Conservation (phyloP, 331 rosid species). For the Dryas integrifolia region DNA sequence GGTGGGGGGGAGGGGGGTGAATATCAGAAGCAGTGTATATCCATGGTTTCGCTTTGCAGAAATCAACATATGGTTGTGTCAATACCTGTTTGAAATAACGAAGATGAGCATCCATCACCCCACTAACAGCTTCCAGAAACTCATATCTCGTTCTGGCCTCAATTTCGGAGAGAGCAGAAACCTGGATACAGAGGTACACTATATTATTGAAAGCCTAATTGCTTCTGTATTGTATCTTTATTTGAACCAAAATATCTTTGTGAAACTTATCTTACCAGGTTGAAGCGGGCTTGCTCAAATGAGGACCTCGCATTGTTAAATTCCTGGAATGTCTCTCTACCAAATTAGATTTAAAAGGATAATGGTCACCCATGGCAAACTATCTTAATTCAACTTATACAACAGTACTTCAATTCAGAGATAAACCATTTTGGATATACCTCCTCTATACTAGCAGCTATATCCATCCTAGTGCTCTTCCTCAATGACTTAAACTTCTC, state of each 20-base stretch:
- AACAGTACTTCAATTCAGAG: conserved; percentile 6
- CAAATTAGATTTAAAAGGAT: conserved; percentile 58
- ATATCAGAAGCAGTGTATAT: conserved; percentile 19
- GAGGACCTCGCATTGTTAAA: conserved; percentile 52
- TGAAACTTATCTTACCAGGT: conserved; percentile 53
- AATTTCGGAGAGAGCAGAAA: conserved; percentile 51
- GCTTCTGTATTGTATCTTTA: conserved; percentile 22
- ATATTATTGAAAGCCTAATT: conserved; percentile 25
- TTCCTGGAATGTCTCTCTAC: conserved; percentile 71
- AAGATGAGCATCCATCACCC: conserved; percentile 74
- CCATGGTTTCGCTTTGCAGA: neutral
- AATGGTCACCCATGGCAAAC: conserved; percentile 36
- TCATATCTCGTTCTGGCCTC: conserved; percentile 65
- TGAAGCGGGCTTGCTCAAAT: conserved; percentile 80
- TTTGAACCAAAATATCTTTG: conserved; percentile 14
- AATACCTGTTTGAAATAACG: conserved; percentile 73
- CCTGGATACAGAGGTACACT: conserved; percentile 36
- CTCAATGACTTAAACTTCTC: conserved; percentile 64
- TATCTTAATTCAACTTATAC: conserved; percentile 20
- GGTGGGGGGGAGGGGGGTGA: neutral
- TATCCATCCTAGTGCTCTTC: conserved; percentile 65
- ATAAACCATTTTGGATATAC: conserved; percentile 34
- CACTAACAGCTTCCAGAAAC: conserved; percentile 62
- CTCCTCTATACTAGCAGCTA: conserved; percentile 60
- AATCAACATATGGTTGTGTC: conserved; percentile 19